Base-by-base conservation (phyloP, 2,329 filamentous ascomycete species). In the Trichoderma semiorbis region DNA sequence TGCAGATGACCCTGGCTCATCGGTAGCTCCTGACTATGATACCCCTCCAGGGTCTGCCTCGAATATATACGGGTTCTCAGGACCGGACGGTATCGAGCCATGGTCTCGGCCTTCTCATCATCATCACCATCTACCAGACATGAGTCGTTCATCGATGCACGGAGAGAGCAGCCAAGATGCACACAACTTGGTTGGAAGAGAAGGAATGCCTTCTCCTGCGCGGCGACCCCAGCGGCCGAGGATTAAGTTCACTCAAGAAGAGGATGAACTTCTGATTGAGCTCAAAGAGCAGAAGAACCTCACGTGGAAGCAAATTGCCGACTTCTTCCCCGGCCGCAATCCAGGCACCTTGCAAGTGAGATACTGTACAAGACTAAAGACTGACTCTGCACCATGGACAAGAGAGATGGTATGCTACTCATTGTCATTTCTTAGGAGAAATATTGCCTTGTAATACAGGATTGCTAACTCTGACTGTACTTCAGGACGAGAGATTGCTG, bases 281-380 rank as follows among this genome's bases (percentile, higher is more conserved):
- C 85, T 98, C 74, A 98, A 98, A 81, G 95, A 98, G 82, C 95
- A 96, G 78, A 97, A 96, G 81, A 95, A 93, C 78, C 85, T 98
- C 79, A 97, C 95, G 5, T 98, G 95, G 95, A 97, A 97, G 83
- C 95, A 98, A 85, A 98, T 98, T 78, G 93, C 94, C 71, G 95
- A 97, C 79, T 97, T 97, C 83, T 98, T 98, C 77, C 95, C 95
- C 0, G 95, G 94, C 1, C 87, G 95, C 72, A 96, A 93, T 72
- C 97, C 93, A 60, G 95, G 95, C 21, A 97, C 95, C 34, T 83
- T 98, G 73, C 95, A 98, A 81, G 95, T 98, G 69, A 91, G 95
- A 43, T 98, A 98, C 80, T 98, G 95, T 80, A 97, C 94, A 57
- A 97, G 97, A 83, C 85, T 97, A 67, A 97, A 97, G 83, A 94